phyloP scores from a whole-genome alignment of 495 filamentous ascomycete species.

The Penicillium canariense region DNA sequence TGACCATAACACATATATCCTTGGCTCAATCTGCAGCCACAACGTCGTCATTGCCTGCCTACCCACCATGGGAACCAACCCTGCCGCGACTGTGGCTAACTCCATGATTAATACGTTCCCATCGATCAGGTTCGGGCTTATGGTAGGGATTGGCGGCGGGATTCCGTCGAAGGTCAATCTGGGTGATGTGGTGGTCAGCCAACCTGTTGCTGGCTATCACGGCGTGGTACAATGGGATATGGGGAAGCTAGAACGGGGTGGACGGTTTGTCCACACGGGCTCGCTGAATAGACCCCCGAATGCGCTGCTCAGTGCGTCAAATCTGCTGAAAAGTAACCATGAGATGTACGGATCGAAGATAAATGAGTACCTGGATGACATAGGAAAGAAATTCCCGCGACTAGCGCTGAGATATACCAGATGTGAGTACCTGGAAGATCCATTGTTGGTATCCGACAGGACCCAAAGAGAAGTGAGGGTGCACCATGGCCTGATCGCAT shows the following conservation, averaged over 20 bases:
- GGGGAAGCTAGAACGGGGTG: conserved; percentile 14
- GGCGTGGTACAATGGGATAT: conserved; percentile 28
- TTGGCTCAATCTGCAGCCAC: conserved; percentile 28
- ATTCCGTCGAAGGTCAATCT: conserved; percentile 22
- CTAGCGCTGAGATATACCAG: conserved; percentile 18
- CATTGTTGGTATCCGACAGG: conserved; percentile 4
- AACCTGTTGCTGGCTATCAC: conserved; percentile 7
- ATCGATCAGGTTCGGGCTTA: conserved; percentile 41
- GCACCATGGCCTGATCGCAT: conserved; percentile 25
- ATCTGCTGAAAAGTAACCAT: conserved; percentile 11
- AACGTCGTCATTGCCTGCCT: conserved; percentile 45
- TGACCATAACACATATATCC: conserved; percentile 31
- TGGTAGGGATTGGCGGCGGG: conserved; percentile 51
- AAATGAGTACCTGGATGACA: conserved; percentile 19
- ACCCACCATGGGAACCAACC: conserved; percentile 37
- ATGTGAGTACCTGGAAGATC: conserved; percentile 13
- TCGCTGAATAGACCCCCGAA: conserved; percentile 27
- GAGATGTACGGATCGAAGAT: conserved; percentile 14
- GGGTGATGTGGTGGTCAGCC: conserved; percentile 27
- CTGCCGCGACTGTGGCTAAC: conserved; percentile 36
- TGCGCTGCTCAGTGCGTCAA: conserved; percentile 20
- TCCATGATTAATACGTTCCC: conserved; percentile 38
- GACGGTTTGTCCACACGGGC: conserved; percentile 27
- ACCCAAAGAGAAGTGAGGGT: conserved; percentile 3
- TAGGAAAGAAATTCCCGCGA: conserved; percentile 23